phyloP scores from a whole-genome alignment of 129 eudicot species.

The Flaveria brownii region DNA sequence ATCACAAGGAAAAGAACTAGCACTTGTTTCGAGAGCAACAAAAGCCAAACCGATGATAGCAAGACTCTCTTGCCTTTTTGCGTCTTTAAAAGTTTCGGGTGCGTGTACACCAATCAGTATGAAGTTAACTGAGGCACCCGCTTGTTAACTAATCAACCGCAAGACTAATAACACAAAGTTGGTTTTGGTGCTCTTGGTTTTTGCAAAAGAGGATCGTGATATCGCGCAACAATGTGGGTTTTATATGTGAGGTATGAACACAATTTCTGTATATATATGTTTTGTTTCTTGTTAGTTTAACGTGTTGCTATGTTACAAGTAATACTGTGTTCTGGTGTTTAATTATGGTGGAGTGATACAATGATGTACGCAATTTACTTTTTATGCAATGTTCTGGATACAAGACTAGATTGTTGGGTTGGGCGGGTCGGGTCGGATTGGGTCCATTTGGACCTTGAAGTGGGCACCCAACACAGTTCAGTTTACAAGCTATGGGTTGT shows the following conservation, averaged over 20 bases:
- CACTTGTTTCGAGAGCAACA: conserved; percentile 37
- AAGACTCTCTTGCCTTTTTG: conserved; percentile 64
- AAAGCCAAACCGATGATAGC: conserved; percentile 55
- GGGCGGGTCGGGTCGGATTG: too few relatives aligned
- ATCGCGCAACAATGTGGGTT: not conserved
- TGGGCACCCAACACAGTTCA: too few relatives aligned
- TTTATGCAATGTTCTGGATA: not conserved
- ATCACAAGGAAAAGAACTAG: conserved; percentile 42
- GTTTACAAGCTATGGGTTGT: too few relatives aligned
- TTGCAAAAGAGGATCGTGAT: conserved; percentile 12
- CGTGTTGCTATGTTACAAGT: not conserved
- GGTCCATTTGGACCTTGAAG: too few relatives aligned
- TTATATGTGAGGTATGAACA: conserved; percentile 9
- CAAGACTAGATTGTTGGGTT: too few relatives aligned
- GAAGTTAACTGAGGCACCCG: conserved; percentile 64
- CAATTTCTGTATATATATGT: not conserved
- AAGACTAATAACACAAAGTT: conserved; percentile 3
- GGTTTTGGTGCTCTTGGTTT: conserved; percentile 31
- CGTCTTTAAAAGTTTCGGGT: conserved; percentile 60
- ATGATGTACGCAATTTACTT: conserved; percentile 2
- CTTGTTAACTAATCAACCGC: conserved; percentile 39
- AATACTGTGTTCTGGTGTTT: not conserved
- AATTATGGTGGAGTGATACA: not conserved
- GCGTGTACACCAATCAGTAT: conserved; percentile 37
- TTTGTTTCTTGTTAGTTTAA: not conserved